A percentile compares a stretch with the other conserved stretches of the same genome.
Conservation (phyloP, 2,329 filamentous ascomycete species). For the Volutella citrinella region DNA sequence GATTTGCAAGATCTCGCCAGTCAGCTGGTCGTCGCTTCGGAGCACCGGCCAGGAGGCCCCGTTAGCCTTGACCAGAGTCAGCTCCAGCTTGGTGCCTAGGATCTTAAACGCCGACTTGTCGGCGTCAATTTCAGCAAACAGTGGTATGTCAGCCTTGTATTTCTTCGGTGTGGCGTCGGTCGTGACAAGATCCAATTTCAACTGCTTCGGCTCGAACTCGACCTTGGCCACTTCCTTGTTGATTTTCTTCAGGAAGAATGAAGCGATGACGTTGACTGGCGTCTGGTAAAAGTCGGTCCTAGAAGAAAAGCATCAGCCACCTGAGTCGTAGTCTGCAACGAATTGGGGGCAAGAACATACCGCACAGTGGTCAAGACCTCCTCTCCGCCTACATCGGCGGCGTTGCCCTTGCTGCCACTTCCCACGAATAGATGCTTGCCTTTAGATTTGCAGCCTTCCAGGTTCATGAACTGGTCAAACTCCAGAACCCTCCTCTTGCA, state of each 20-base stretch:
- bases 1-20: conserved; percentile 81
- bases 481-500: conserved; percentile 94
- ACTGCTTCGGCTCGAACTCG: conserved; percentile 58
- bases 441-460: conserved; percentile 85
- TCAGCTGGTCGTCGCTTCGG: conserved; percentile 67
- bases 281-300: conserved; percentile 95
- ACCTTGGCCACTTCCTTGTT: conserved; percentile 76
- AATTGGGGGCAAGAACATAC: conserved; percentile 54
- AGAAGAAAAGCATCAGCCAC: no score
- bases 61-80: conserved; percentile 70
- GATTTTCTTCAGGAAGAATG: conserved; percentile 96
- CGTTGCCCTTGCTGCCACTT: conserved; percentile 63
- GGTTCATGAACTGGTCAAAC: conserved; percentile 97
- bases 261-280: conserved; percentile 76
- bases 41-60: conserved; percentile 82
- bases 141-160: conserved; percentile 68
- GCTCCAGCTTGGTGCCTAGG: conserved; percentile 84
- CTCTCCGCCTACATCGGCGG: conserved; percentile 55
- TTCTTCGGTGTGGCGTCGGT: conserved; percentile 74
- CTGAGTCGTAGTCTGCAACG: no score
- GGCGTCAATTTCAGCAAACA: conserved; percentile 75
- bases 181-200: conserved; percentile 82
- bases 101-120: conserved; percentile 76
- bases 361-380: conserved; percentile 76
- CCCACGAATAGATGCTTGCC: conserved; percentile 81